A percentile compares a stretch with the other conserved stretches of the same genome.
These are phyloP conservation scores for Martiniozyma abietophila DNA, from an alignment of 805 yeast species.

Conservation along the genomic window DNA sequence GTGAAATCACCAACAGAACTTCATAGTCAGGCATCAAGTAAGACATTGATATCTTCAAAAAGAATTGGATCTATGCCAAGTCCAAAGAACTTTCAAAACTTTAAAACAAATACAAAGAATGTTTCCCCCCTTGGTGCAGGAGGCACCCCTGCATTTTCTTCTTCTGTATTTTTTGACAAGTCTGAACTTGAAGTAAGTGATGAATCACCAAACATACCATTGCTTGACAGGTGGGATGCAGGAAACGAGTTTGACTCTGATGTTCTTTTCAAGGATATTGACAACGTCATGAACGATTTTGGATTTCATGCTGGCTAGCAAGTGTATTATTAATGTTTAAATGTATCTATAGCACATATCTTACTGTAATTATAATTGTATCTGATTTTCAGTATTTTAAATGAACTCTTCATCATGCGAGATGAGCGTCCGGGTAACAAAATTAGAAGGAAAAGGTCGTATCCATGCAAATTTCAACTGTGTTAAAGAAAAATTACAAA, in stretches of 20 bases:
- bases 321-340: background rate
- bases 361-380: conserved; percentile 4
- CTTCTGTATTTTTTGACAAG: too few species aligned
- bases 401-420: too few species aligned
- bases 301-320: conserved; percentile 75
- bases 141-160: background rate
- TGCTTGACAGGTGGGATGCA: conserved; percentile 33
- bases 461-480: too few species aligned
- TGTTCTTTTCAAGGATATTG: conserved; percentile 71
- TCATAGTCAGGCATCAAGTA: too few species aligned
- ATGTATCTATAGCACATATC: too few species aligned
- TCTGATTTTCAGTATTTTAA: too few species aligned
- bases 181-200: too few species aligned
- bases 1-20: too few species aligned
- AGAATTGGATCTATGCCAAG: background rate
- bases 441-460: too few species aligned
- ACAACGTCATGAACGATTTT: conserved; percentile 82
- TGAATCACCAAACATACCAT: too few species aligned
- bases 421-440: too few species aligned
- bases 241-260: conserved; percentile 38
- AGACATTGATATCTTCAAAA: conserved; percentile 16
- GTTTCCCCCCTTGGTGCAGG: background rate
- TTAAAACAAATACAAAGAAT: background rate
- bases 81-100: background rate
- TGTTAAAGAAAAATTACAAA: too few species aligned